Base-by-base conservation (phyloP, 495 filamentous ascomycete genomes). In the Podospora tetraspora region DNA sequence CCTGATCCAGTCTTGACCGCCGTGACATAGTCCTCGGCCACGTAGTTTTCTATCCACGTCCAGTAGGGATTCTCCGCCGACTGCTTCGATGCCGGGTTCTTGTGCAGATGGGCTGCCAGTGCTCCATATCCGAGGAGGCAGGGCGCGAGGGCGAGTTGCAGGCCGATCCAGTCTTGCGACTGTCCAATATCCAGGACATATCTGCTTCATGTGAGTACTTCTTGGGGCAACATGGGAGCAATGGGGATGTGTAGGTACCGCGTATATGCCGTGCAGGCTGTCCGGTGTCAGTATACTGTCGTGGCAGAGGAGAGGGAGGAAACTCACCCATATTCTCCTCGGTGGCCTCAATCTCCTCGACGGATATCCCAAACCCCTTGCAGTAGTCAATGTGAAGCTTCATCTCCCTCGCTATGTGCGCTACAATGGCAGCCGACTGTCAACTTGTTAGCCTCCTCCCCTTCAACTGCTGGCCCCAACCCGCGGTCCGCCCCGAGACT, bases 171-270 rank as follows among this genome's bases (percentile, higher is more conserved):
- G 77, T 95, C 92, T 73, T 93, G 87, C 7, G 91, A 92, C 67
- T 93, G 88, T 23, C 93, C 94, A 21, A 96, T 86, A 73, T 97
- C 94, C 24, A 97, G 86, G 22, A 96, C 89, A 75, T 93, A 95
- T 83, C 91, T 88, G 66, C 71, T 12, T 19, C 27, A 3, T 5
- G 24, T 71, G 27, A 62, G 19, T 23, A 30, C 16, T 32, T 11
- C 4, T 23, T 9, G 22, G 1, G 37, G 27, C 12, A 65, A 80
- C 3, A 1, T 7, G 19, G 23, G 29, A 61, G 11, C n/a, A 43
- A 24, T 25, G 12, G 7, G 16, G 8, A 25, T 13, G 32, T n/a
- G 8, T 63, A 81, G 8, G 6, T 69, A 75, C 74, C 87, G 84
- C 16, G 87, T 90, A 70, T 92, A 92, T 57, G 90, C 89, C 12